Evolutionary conservation across 2,329 filamentous ascomycete genomes (phyloP).

Genomic region (Neoarthrinium moseri): DNA sequence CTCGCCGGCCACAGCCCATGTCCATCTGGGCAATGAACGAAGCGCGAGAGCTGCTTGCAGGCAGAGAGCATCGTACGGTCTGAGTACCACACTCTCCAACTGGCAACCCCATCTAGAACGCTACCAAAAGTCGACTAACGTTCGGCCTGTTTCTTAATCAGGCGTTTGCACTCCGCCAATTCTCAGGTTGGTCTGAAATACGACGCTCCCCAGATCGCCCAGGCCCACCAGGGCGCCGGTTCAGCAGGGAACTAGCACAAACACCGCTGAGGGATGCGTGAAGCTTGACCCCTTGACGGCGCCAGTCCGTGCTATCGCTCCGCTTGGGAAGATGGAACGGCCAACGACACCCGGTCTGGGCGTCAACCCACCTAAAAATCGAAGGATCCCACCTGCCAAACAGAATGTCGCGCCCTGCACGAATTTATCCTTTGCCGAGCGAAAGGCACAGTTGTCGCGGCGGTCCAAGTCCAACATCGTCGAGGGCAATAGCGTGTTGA

Average conservation of each 20-base stretch:
- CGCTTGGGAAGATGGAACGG: neutral
- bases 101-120: neutral
- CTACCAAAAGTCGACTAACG: neutral
- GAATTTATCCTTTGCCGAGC: conserved; percentile 29
- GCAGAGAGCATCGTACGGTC: neutral
- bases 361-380: conserved; percentile 14
- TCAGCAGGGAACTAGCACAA: conserved; percentile 2
- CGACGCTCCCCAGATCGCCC: conserved; percentile 1
- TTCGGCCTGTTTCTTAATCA: neutral
- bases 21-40: too few relatives aligned
- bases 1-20: too few relatives aligned
- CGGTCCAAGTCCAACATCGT: conserved; percentile 28
- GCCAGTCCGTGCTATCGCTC: conserved; percentile 8
- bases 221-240: neutral
- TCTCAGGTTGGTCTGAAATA: neutral
- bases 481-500: conserved; percentile 35
- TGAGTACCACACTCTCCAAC: neutral
- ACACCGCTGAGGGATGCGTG: neutral
- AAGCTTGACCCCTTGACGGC: neutral
- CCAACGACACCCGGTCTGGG: neutral
- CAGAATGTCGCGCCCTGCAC: conserved; percentile 12
- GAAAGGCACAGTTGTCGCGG: conserved; percentile 23
- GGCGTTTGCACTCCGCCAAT: neutral
- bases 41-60: neutral
- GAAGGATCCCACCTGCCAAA: conserved; percentile 15